phyloP scores from a whole-genome alignment of 306 rosid genomes.

The Neltuma alba region DNA sequence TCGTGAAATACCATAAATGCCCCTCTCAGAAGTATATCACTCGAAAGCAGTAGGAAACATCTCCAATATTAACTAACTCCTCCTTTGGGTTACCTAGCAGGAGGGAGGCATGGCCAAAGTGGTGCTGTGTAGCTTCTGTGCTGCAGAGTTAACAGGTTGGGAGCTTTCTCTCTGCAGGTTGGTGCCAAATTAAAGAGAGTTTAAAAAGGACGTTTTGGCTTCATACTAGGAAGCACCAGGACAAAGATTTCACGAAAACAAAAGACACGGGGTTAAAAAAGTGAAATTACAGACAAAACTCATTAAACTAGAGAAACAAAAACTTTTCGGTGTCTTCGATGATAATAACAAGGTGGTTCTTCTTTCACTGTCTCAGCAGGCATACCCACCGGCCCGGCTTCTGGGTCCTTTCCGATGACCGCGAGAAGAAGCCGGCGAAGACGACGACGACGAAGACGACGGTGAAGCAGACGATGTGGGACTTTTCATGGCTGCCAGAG shows the following conservation, averaged over 20 bases:
- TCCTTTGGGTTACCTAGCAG: not conserved
- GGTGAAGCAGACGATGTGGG: constrained; percentile 21
- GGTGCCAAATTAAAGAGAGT: constrained; percentile 29
- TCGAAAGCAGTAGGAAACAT: not conserved
- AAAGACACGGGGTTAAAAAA: constrained; percentile 36
- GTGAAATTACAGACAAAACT: constrained; percentile 21
- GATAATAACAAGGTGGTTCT: not conserved
- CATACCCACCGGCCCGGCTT: constrained; percentile 50
- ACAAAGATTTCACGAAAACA: constrained; percentile 45
- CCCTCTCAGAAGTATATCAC: constrained; percentile 17
- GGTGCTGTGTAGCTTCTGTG: constrained; percentile 2
- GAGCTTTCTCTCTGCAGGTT: not conserved
- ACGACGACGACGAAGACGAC: constrained; percentile 7
- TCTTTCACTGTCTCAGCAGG: constrained; percentile 35
- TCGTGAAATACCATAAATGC: constrained; percentile 35
- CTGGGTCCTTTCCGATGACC: constrained; percentile 50
- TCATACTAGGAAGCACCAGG: constrained; percentile 63
- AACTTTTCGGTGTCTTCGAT: not conserved
- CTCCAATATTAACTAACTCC: not conserved
- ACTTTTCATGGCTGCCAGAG: constrained; percentile 43
- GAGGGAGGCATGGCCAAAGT: not conserved
- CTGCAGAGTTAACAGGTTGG: constrained; percentile 5
- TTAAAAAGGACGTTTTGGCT: constrained; percentile 57
- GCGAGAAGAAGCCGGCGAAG: constrained; percentile 46
- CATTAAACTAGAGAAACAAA: not conserved